Evolutionary conservation across 73 alveolate genomes (phyloP).

Genomic region (Paramecium sexaurelia): DNA sequence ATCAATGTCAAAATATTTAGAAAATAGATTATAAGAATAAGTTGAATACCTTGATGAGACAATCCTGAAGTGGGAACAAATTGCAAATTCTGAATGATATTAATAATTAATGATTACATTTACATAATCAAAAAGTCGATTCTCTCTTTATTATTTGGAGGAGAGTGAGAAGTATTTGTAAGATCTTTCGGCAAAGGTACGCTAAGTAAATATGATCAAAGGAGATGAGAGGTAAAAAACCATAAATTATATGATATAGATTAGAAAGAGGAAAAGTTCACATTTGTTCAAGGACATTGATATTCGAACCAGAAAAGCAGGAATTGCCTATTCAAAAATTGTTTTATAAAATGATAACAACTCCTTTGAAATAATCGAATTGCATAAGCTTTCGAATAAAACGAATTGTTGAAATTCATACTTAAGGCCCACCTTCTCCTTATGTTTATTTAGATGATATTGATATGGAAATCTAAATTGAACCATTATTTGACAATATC

Average conservation of each 20-base stretch:
- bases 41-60: conserved; percentile 45
- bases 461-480: conserved; percentile 9
- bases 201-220: conserved; percentile 8
- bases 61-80: conserved; percentile 52
- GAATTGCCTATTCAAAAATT: conserved; percentile 66
- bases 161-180: conserved; percentile 72
- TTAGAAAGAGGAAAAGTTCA: conserved; percentile 74
- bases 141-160: conserved; percentile 71
- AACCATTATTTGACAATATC: conserved; percentile 57
- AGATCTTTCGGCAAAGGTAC: conserved; percentile 60
- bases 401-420: conserved; percentile 60
- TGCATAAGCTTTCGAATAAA: not conserved
- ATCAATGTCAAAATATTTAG: conserved; percentile 28
- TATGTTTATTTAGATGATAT: conserved; percentile 55
- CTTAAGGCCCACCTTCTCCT: conserved; percentile 69
- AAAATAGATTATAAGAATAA: not conserved
- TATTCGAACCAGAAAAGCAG: conserved; percentile 71
- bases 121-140: conserved; percentile 62
- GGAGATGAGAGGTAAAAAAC: conserved; percentile 57
- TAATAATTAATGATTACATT: conserved; percentile 63
- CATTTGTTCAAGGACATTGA: conserved; percentile 71
- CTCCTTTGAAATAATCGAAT: conserved; percentile 54
- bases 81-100: conserved; percentile 36
- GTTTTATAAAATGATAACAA: conserved; percentile 64
- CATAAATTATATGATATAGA: not conserved